Evolutionary conservation across 345 rosid species (phyloP), one percentile per base, ranked within the genome.

Genomic region (Atalantia buxifolia): DNA sequence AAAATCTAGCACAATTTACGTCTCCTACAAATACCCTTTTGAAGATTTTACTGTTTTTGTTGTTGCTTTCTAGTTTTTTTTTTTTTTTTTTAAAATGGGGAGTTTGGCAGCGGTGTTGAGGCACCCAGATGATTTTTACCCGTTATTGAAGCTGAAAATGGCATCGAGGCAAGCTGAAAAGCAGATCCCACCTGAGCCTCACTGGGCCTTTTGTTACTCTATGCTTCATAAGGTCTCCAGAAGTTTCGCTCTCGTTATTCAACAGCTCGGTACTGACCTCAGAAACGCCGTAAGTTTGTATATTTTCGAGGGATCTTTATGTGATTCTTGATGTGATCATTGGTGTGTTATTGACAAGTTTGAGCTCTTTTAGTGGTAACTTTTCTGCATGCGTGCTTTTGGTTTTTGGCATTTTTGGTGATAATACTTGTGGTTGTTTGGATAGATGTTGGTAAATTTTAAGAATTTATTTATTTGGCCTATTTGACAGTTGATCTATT

Each of bases 221-320:
- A 92, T 94, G 97, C 97, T 96, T 69, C 95, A 86, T 74, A 94
- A 93, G 83, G 98, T 96, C 50, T 94, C 98, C 80, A 90, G 97
- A 2, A 92, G 97, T 88, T 96, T 96, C 65, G 90, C 84, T 63
- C 89, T 94, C 79, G 98, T 94, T 57, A 93, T 96, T 70, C 99
- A 94, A 80, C 99, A 96, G 89, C 94, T 96, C 6, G 89, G 83
- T 22, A 36, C 92, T 66, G 86, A 94, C 60, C 97, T 94, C 28
- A 94, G 97, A 25, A 87, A 96, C 80, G 98, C 97, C 28, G 99
- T 96, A 85, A 84, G 90, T 79, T 42, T 66, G 66, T 6, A 4
- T 72, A 7, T 13, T 53, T 18, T 16, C 2, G 57, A 30, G 56
- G 30, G 0, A 45, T 45, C 22, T 67, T 18, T 33, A 18, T 22